Conservation (phyloP, 495 filamentous ascomycete genomes). For the Trichoderma reesei region DNA sequence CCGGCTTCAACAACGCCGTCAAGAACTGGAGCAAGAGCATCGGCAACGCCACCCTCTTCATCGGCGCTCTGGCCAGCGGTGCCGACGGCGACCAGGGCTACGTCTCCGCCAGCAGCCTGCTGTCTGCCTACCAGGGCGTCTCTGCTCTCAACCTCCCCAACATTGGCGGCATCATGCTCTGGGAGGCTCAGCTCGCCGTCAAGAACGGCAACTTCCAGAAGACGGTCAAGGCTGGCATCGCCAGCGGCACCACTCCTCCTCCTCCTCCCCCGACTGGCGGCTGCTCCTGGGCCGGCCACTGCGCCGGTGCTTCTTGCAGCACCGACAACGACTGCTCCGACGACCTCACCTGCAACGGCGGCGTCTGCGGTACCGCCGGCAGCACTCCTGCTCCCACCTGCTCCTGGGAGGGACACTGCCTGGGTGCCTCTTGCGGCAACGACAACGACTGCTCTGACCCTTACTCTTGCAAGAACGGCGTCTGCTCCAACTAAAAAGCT, state of each 20-base stretch:
- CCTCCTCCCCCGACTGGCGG: background rate
- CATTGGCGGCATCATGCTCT: slow-evolving; percentile 10
- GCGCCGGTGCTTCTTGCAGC: slow-evolving; percentile 2
- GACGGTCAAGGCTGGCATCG: slow-evolving; percentile 7
- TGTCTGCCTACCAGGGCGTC: slow-evolving; percentile 1
- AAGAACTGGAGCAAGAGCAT: slow-evolving; percentile 11
- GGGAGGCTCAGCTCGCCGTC: slow-evolving; percentile 8
- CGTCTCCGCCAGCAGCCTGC: background rate
- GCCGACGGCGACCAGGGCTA: slow-evolving; percentile 12
- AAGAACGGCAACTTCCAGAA: slow-evolving; percentile 12
- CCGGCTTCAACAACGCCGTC: slow-evolving; percentile 5
- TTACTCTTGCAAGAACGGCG: background rate
- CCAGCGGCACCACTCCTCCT: background rate
- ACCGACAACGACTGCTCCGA: slow-evolving; percentile 1
- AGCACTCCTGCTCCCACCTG: background rate
- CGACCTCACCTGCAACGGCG: slow-evolving; percentile 1
- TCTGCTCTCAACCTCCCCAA: slow-evolving; percentile 8
- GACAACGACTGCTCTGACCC: slow-evolving; percentile 6
- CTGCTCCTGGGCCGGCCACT: slow-evolving; percentile 4
- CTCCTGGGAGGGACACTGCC: slow-evolving; percentile 2
- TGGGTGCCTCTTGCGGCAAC: background rate
- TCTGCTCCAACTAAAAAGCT: background rate
- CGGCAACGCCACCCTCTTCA: slow-evolving; percentile 9
- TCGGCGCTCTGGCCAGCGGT: slow-evolving; percentile 11
- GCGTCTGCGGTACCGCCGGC: background rate